phyloP scores from a whole-genome alignment of 2,329 filamentous ascomycete genomes.

The Acrodontium crateriforme region DNA sequence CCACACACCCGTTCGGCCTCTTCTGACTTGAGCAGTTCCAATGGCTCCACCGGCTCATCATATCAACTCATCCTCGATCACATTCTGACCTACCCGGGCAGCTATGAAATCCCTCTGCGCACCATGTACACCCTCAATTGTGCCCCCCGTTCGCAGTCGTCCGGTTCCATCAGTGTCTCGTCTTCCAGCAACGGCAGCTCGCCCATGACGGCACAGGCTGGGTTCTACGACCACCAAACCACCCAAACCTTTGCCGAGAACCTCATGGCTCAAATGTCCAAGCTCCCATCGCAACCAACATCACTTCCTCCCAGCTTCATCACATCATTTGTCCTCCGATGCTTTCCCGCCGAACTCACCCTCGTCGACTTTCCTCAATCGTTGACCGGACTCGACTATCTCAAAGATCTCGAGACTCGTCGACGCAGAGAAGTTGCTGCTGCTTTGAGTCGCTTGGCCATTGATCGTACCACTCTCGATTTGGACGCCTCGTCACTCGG shows the following conservation, averaged over 20 bases:
- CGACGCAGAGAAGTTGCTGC: constrained; percentile 43
- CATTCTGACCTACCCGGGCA: constrained; percentile 45
- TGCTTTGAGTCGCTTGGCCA: constrained; percentile 40
- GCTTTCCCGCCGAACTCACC: constrained; percentile 42
- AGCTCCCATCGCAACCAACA: constrained; percentile 45
- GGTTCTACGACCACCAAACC: constrained; percentile 12
- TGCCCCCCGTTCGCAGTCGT: constrained; percentile 34
- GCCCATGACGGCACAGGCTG: constrained; percentile 23
- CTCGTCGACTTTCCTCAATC: constrained; percentile 53
- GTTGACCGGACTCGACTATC: constrained; percentile 51
- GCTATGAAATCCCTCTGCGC: constrained; percentile 51
- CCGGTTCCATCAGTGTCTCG: constrained; percentile 17
- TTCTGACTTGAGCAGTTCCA: constrained; percentile 12
- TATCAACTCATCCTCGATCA: constrained; percentile 41
- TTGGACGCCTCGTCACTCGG: constrained; percentile 30
- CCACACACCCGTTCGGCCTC: constrained; percentile 12
- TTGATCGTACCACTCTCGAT: constrained; percentile 35
- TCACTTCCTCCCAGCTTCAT: constrained; percentile 50
- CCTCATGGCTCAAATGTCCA: constrained; percentile 43
- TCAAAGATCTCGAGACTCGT: constrained; percentile 48
- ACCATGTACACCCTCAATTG: constrained; percentile 57
- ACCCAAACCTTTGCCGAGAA: constrained; percentile 36
- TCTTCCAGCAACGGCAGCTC: constrained; percentile 22
- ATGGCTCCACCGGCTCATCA: constrained; percentile 28
- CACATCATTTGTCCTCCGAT: constrained; percentile 45